Conservation (phyloP, 2,329 filamentous ascomycete species). For the Colletotrichum horii region DNA sequence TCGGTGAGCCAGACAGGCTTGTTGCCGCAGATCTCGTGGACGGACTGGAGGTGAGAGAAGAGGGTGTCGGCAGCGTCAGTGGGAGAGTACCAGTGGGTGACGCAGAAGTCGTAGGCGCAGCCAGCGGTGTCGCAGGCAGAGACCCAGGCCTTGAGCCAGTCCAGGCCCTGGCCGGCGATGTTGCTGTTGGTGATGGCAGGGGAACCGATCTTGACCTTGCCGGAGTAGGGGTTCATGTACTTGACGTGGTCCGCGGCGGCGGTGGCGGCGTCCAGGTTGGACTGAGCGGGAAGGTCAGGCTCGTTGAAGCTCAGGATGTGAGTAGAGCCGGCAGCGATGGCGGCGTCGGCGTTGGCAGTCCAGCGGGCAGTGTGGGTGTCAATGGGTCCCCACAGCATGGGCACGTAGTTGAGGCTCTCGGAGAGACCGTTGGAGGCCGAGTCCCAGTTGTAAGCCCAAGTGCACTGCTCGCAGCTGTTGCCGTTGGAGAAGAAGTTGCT, state of each 20-base stretch:
- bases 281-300: conserved; percentile 66
- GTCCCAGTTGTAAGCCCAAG: conserved; percentile 76
- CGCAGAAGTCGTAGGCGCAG: conserved; percentile 65
- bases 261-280: conserved; percentile 57
- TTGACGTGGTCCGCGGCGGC: conserved; percentile 60
- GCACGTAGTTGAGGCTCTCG: conserved; percentile 61
- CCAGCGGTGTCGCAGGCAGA: conserved; percentile 49
- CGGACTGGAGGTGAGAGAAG: conserved; percentile 56
- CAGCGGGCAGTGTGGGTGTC: conserved; percentile 53
- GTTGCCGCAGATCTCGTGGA: conserved; percentile 48
- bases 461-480: conserved; percentile 42
- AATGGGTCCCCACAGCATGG: conserved; percentile 67
- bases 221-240: conserved; percentile 61
- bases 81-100: conserved; percentile 68
- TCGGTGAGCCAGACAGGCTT: conserved; percentile 69
- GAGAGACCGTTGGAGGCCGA: conserved; percentile 47
- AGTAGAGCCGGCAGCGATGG: conserved; percentile 58
- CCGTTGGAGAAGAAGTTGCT: conserved; percentile 50
- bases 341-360: conserved; percentile 52
- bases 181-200: conserved; percentile 69
- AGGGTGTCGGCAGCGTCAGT: conserved; percentile 54
- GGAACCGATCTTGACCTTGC: conserved; percentile 58
- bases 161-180: conserved; percentile 52
- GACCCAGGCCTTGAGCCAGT: conserved; percentile 62
- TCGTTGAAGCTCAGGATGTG: conserved; percentile 75